Base-by-base conservation (phyloP, 139 green algal species). In the Parachlorella kessleri region DNA sequence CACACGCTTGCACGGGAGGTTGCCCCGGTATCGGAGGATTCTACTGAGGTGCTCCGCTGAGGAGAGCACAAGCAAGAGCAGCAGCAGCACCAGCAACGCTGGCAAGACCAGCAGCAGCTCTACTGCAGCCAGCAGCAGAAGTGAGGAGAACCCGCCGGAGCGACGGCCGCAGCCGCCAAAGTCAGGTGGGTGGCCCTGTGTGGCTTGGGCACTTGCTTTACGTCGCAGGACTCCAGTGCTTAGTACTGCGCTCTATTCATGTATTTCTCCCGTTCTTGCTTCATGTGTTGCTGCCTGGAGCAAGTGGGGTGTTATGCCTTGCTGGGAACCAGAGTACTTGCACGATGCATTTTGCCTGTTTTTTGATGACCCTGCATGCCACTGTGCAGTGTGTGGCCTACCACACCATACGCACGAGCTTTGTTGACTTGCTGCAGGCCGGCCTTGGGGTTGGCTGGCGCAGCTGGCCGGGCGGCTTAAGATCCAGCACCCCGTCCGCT, bases 1-100 rank as follows among this genome's bases (percentile, higher is more conserved):
- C n/a, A n/a, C n/a, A n/a, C n/a, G n/a, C n/a, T n/a, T n/a, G 92
- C 18, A 91, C 86, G 30, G 89, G 55, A 23, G 98, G 78, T 0
- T 92, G 96, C 32, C 94, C 76, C 6, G 91, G 92, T 23, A 98
- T 86, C 2, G 97, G 84, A 3, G 93, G 96, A 14, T 59, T 0
- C 21, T 28, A 28, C 14, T 59, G 21, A 14, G 14, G 48, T 59
- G 48, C 21, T 59, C 48, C 21, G 48, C 48, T 59, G 48, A 59
- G 21, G 48, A 59, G 14, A 59, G 48, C 48, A 59, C 48, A 59
- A 18, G 48, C 14, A 59, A 59, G 14, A 18, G 48, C 21, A 18
- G 48, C 14, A 18, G 48, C 0, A 59, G 48, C 21, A 59, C 48
- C 48, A 59, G 48, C 48, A 59, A 59, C 48, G 14, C 48, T 0